Evolutionary conservation across 208 protist species (phyloP).

Genomic region (Acanthamoeba royreba): DNA sequence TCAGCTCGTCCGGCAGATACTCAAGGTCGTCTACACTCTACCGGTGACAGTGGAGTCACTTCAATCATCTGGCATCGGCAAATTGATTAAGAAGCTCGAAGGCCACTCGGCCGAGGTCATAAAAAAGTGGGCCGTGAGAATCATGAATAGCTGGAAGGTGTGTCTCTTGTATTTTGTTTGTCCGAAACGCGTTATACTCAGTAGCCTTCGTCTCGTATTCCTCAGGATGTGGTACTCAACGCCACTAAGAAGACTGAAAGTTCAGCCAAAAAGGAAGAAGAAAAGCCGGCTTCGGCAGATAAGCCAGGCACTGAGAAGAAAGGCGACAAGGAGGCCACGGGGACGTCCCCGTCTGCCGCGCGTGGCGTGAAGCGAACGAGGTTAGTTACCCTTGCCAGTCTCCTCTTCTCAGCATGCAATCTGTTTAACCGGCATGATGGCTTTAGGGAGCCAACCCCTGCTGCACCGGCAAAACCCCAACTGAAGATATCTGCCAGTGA

Average conservation of each 20-base stretch:
- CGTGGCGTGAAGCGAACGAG: background rate
- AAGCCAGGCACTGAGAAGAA: background rate
- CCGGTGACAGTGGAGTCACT: background rate
- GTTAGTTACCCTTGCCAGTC: background rate
- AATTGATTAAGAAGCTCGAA: slow-evolving; percentile 1
- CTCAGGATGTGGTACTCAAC: background rate
- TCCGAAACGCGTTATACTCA: background rate
- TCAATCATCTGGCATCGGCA: background rate
- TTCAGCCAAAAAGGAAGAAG: background rate
- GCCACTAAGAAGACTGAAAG: background rate
- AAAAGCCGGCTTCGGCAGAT: background rate
- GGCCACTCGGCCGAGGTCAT: background rate
- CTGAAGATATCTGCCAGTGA: background rate
- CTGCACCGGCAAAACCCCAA: background rate
- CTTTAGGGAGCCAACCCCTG: background rate
- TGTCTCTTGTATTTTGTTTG: background rate
- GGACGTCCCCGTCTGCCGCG: background rate
- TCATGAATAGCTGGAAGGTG: slow-evolving; percentile 34
- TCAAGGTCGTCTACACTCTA: slow-evolving; percentile 12
- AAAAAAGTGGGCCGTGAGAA: background rate
- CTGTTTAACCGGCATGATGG: background rate
- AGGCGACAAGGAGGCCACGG: background rate
- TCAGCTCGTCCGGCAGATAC: background rate
- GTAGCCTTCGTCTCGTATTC: background rate
- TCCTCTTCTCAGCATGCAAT: background rate